A percentile compares a stretch with the other conserved stretches of the same genome.
Conservation (phyloP, 768 basidiomycete genomes). For the Mycena sanguinolenta region DNA sequence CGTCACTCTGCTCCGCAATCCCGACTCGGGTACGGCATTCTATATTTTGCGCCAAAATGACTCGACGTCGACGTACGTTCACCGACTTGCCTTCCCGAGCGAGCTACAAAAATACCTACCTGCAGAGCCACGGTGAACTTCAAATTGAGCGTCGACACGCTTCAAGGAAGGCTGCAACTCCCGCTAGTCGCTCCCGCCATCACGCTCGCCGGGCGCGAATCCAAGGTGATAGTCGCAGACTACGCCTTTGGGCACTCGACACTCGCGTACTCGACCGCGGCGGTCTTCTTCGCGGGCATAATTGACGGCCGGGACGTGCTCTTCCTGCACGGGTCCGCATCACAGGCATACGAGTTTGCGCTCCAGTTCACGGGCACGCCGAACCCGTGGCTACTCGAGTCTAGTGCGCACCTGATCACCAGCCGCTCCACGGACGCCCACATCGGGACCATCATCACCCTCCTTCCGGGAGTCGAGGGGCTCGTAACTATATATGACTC, state of each 20-base stretch:
- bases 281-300: constrained; percentile 74
- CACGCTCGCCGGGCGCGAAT: constrained; percentile 77
- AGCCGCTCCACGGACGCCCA: constrained; percentile 39
- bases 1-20: constrained; percentile 75
- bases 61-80: constrained; percentile 74
- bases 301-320: constrained; percentile 74
- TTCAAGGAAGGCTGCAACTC: constrained; percentile 63
- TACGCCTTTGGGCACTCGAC: constrained; percentile 80
- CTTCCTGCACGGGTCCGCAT: constrained; percentile 69
- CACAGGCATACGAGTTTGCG: constrained; percentile 68
- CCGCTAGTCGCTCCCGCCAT: constrained; percentile 68
- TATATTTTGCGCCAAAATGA: constrained; percentile 77
- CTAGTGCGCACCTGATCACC: constrained; percentile 38
- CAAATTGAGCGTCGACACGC: constrained; percentile 70
- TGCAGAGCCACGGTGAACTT: constrained; percentile 64
- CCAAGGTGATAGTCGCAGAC: constrained; percentile 79
- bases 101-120: background rate
- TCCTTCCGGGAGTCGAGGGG: constrained; percentile 70
- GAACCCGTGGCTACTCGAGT: constrained; percentile 46
- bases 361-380: constrained; percentile 62
- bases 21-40: constrained; percentile 74
- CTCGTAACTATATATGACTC: constrained; percentile 78
- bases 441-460: constrained; percentile 60
- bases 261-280: constrained; percentile 79
- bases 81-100: background rate